These are phyloP conservation scores for Psilocybe cubensis DNA, from an alignment of 768 basidiomycete genomes.

Conservation along the genomic window DNA sequence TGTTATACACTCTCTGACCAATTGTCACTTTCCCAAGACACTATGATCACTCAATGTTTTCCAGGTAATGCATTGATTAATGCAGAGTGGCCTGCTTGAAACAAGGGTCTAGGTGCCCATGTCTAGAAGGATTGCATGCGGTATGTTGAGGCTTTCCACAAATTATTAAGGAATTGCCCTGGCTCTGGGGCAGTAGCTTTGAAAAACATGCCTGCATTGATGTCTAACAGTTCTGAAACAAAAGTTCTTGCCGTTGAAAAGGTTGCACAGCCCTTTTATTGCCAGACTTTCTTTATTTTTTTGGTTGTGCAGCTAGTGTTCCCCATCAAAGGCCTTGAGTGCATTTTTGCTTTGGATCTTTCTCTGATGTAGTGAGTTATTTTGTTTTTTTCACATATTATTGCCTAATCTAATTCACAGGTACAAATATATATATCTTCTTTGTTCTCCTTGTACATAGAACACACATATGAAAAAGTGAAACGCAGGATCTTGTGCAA, in stretches of 20 bases:
- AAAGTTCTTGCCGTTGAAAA: not conserved
- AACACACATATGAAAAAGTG: too few species aligned
- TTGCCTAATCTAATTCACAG: too few species aligned
- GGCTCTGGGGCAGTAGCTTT: not conserved
- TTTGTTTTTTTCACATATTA: too few species aligned
- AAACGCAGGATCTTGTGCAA: too few species aligned
- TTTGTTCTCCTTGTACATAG: too few species aligned
- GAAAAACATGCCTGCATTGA: not conserved
- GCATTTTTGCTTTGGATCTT: too few species aligned
- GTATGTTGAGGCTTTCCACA: not conserved
- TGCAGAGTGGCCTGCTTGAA: not conserved
- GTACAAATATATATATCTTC: too few species aligned
- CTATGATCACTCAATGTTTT: not conserved
- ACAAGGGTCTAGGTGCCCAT: not conserved
- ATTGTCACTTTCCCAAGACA: not conserved
- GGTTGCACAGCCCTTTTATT: not conserved
- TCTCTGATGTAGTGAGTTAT: too few species aligned
- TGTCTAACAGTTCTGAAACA: not conserved
- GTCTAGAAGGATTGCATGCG: not conserved
- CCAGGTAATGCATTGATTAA: not conserved
- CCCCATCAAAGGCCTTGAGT: not conserved
- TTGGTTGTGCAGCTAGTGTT: not conserved
- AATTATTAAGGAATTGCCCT: not conserved
- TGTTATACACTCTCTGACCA: not conserved
- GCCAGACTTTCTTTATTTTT: slow-evolving; percentile 1